Evolutionary conservation across 257 asterid genomes (phyloP).

Genomic region (Ophiorrhiza pumila): DNA sequence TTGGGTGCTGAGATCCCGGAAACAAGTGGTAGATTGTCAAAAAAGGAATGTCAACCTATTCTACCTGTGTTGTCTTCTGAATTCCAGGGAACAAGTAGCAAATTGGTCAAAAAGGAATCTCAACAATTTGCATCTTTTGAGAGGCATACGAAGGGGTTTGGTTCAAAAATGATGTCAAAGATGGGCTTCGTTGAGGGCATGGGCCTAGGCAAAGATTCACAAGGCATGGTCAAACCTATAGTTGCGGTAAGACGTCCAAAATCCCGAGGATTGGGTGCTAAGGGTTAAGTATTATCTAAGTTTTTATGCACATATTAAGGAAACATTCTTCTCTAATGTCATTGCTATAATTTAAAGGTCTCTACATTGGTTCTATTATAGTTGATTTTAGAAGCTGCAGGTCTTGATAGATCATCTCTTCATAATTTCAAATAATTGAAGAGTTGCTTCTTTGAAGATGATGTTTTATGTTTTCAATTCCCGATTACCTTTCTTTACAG

Average conservation of each 20-base stretch:
- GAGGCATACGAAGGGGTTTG: constrained; percentile 88
- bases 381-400: not conserved
- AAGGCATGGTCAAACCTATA: constrained; percentile 76
- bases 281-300: constrained; percentile 22
- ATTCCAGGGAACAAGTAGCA: constrained; percentile 28
- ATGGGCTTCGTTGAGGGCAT: constrained; percentile 89
- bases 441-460: not conserved
- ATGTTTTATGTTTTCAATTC: not conserved
- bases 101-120: constrained; percentile 28
- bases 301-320: not conserved
- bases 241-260: constrained; percentile 73
- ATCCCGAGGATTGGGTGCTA: constrained; percentile 72
- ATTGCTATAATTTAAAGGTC: not conserved
- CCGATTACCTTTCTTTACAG: not conserved
- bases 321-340: constrained; percentile 12
- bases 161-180: constrained; percentile 88
- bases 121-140: constrained; percentile 64
- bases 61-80: constrained; percentile 20
- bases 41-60: constrained; percentile 21
- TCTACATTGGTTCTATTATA: constrained; percentile 2
- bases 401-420: not conserved
- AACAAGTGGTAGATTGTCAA: constrained; percentile 26
- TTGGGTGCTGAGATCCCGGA: constrained; percentile 79
- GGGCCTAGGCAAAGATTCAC: constrained; percentile 82
- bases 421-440: not conserved